Percentiles rank a stretch among this genome's conserved stretches.
Evolutionary conservation across 179 eudicot genomes (phyloP).

Genomic region (Spergularia azorica): DNA sequence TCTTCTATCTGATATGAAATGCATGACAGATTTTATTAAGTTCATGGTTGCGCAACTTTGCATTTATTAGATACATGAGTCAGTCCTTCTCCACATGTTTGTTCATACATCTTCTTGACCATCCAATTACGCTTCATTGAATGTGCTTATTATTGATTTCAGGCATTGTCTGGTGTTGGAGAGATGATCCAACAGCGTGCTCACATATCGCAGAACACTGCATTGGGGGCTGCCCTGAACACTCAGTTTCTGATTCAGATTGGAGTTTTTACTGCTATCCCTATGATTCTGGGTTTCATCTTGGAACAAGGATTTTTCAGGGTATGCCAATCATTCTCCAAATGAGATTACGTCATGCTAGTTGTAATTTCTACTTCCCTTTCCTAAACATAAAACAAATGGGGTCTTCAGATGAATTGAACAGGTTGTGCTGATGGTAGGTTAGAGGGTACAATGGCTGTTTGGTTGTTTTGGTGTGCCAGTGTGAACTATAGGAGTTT

Average conservation of each 20-base stretch:
- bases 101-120: slow-evolving; percentile 7
- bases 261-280: slow-evolving; percentile 97
- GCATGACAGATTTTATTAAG: not conserved
- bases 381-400: not conserved
- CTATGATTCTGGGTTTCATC: slow-evolving; percentile 93
- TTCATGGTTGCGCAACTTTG: not conserved
- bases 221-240: slow-evolving; percentile 80
- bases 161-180: slow-evolving; percentile 98
- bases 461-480: too few species aligned
- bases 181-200: slow-evolving; percentile 67
- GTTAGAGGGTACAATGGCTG: too few species aligned
- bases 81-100: not conserved
- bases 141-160: slow-evolving; percentile 27
- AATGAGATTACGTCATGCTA: not conserved
- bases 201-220: slow-evolving; percentile 57
- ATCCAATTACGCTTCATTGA: slow-evolving; percentile 5
- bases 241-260: slow-evolving; percentile 97
- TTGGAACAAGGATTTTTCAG: slow-evolving; percentile 86
- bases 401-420: not conserved
- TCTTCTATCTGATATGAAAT: not conserved
- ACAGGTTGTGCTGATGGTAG: not conserved
- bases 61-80: not conserved
- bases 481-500: too few species aligned
- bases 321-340: slow-evolving; percentile 41
- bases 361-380: not conserved